These are phyloP conservation scores for Solanum lycopersicoides DNA, from an alignment of 257 asterid genomes.

Conservation along the genomic window DNA sequence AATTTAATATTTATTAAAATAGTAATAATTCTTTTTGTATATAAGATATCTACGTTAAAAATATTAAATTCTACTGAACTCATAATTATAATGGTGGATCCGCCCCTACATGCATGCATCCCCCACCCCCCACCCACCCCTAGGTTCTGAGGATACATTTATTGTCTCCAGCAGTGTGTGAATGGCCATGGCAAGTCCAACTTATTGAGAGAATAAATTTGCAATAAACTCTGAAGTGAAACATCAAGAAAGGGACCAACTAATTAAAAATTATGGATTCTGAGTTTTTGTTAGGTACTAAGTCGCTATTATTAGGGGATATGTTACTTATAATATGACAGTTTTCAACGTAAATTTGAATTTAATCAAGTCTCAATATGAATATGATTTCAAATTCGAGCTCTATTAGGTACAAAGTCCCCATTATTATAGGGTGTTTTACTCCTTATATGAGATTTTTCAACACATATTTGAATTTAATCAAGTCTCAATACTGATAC, in stretches of 20 bases:
- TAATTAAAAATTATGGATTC: too few relatives aligned
- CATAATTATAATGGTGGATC: background rate
- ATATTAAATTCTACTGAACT: too few relatives aligned
- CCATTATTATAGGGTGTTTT: background rate
- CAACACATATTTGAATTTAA: too few relatives aligned
- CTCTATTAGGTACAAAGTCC: background rate
- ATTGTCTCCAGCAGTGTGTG: background rate
- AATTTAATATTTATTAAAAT: too few relatives aligned
- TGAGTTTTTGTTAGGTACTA: too few relatives aligned
- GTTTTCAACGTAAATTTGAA: too few relatives aligned
- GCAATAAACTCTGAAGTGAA: too few relatives aligned
- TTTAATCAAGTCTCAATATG: background rate
- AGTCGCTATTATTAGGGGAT: too few relatives aligned
- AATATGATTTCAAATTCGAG: too few relatives aligned
- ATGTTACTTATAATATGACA: too few relatives aligned
- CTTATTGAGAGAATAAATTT: background rate
- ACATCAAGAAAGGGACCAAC: too few relatives aligned
- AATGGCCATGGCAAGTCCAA: background rate
- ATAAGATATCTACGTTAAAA: background rate
- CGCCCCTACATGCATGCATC: background rate
- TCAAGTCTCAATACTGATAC: background rate
- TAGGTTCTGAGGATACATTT: background rate
- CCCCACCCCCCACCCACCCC: background rate
- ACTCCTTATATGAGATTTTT: background rate
- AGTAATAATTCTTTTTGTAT: too few relatives aligned